Conservation (phyloP, 1,284 basidiomycete genomes). For the Ganoderma leucocontextum region DNA sequence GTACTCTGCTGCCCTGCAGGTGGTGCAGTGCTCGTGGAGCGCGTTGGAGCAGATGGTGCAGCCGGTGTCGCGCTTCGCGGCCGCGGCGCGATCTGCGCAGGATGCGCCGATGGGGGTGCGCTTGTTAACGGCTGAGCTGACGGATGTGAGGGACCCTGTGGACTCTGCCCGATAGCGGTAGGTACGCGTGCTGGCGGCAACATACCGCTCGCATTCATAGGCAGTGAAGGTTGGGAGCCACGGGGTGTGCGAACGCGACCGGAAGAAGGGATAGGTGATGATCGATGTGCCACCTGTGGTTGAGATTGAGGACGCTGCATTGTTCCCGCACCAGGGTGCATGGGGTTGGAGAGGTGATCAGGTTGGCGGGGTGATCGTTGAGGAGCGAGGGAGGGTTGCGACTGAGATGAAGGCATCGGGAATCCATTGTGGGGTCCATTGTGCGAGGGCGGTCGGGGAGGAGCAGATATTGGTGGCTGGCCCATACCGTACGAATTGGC, state of each 20-base stretch:
- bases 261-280: conserved; percentile 34
- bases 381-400: conserved; percentile 45
- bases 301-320: conserved; percentile 41
- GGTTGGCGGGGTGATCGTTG: conserved; percentile 51
- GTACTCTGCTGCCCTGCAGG: conserved; percentile 18
- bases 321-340: conserved; percentile 25
- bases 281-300: conserved; percentile 33
- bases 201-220: conserved; percentile 32
- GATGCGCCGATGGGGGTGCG: conserved; percentile 32
- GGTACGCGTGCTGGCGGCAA: conserved; percentile 28
- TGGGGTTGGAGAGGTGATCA: conserved; percentile 43
- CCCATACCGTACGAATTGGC: conserved; percentile 46
- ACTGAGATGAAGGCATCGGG: conserved; percentile 40
- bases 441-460: conserved; percentile 58
- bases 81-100: conserved; percentile 32
- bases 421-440: conserved; percentile 41
- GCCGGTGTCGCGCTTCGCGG: conserved; percentile 35
- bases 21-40: conserved; percentile 17
- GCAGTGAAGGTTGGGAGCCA: conserved; percentile 35
- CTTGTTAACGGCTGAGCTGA: conserved; percentile 34
- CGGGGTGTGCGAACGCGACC: conserved; percentile 36
- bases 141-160: conserved; percentile 38
- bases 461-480: conserved; percentile 42
- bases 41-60: conserved; percentile 15
- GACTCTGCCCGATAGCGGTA: conserved; percentile 26